A percentile compares a stretch with the other conserved stretches of the same genome.
Conservation (phyloP, 495 filamentous ascomycete species). For the Penicillium lagena region DNA sequence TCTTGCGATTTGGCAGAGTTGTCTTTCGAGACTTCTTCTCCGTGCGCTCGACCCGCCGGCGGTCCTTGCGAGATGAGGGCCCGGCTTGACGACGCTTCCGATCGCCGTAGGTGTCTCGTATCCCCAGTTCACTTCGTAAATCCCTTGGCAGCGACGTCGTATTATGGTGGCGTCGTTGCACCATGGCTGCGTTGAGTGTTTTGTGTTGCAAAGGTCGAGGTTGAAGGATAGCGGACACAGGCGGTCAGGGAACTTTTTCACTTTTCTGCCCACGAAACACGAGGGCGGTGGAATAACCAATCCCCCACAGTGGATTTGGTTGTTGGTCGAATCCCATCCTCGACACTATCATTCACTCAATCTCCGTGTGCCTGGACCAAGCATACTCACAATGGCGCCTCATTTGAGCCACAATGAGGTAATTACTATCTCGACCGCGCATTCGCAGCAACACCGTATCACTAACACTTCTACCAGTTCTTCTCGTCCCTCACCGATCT, state of each 20-base stretch:
- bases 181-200: conserved; percentile 11
- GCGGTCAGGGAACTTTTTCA: conserved; percentile 22
- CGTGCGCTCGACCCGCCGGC: conserved; percentile 49
- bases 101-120: conserved; percentile 33
- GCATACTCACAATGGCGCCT: conserved; percentile 37
- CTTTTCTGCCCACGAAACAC: conserved; percentile 14
- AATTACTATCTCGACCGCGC: conserved; percentile 5
- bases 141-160: conserved; percentile 58
- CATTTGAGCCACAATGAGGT: conserved; percentile 75
- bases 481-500: conserved; percentile 71
- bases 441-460: not conserved
- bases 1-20: conserved; percentile 10
- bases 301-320: conserved; percentile 21
- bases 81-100: conserved; percentile 35
- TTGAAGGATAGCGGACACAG: not conserved
- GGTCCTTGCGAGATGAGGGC: conserved; percentile 51
- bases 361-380: conserved; percentile 3
- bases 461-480: conserved; percentile 55
- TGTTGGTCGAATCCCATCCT: not conserved
- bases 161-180: conserved; percentile 41
- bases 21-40: conserved; percentile 44
- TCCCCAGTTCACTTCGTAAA: conserved; percentile 53
- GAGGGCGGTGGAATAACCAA: conserved; percentile 11
- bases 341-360: conserved; percentile 1
- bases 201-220: not conserved